Evolutionary conservation across 306 rosid species (phyloP).

Genomic region (Echinosophora koreensis): DNA sequence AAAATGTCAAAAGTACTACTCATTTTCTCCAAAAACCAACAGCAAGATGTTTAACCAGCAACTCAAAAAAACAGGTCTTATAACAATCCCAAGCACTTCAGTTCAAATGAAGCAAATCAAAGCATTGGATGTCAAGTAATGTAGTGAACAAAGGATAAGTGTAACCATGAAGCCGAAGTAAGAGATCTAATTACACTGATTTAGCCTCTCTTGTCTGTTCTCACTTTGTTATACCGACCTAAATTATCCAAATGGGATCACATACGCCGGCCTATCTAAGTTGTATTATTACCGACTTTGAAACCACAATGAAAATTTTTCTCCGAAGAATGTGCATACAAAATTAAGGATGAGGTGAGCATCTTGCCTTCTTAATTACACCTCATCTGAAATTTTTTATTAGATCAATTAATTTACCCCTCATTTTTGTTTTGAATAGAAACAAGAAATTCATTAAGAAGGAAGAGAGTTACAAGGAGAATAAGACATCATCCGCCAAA

Average conservation of each 20-base stretch:
- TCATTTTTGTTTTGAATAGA: neutral
- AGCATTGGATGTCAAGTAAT: slow-evolving; percentile 10
- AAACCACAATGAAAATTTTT: neutral
- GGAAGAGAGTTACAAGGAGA: too few species aligned
- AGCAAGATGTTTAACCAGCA: neutral
- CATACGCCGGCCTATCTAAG: neutral
- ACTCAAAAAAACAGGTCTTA: neutral
- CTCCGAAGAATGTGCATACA: neutral
- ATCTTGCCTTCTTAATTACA: neutral
- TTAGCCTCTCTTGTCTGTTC: neutral
- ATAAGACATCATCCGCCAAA: too few species aligned
- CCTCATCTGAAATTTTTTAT: neutral
- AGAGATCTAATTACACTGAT: slow-evolving; percentile 5
- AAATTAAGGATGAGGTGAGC: neutral
- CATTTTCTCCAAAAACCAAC: neutral
- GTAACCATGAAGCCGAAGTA: neutral
- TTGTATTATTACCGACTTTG: neutral
- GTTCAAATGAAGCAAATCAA: slow-evolving; percentile 30
- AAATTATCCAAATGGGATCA: slow-evolving; percentile 10
- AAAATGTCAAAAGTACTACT: neutral
- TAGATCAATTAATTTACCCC: neutral
- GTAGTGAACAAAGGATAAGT: neutral
- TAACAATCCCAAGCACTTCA: slow-evolving; percentile 9
- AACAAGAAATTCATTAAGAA: too few species aligned
- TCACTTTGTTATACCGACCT: neutral